These are phyloP conservation scores for Coemansia sp. DNA, from an alignment of 192 early-diverging fungal genomes.

Conservation along the genomic window DNA sequence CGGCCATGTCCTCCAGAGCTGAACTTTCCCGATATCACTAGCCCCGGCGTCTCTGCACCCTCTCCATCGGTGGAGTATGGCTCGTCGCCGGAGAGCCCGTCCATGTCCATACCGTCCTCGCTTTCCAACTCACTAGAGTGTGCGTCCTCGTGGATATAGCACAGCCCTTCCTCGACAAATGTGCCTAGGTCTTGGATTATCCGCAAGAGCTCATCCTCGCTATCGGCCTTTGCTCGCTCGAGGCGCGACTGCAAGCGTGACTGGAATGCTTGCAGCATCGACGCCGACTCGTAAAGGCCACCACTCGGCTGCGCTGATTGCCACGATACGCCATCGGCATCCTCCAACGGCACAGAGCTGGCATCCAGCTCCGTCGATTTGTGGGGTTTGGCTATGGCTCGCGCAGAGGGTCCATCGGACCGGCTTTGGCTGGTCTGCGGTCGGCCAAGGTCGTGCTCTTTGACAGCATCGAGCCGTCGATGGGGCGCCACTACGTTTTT, in stretches of 20 bases:
- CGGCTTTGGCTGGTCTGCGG: background rate
- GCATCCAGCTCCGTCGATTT: background rate
- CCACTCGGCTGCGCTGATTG: background rate
- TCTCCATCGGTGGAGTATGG: conserved; percentile 8
- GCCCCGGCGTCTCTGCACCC: conserved; percentile 3
- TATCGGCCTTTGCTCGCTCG: conserved; percentile 24
- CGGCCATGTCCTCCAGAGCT: conserved; percentile 1
- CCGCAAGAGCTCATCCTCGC: conserved; percentile 32
- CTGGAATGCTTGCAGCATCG: conserved; percentile 16
- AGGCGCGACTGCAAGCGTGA: conserved; percentile 16
- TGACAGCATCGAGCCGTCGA: conserved; percentile 27
- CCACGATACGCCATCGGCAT: too few relatives aligned
- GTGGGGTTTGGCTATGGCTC: background rate
- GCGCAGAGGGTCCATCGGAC: background rate
- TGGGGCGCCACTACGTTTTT: conserved; percentile 4
- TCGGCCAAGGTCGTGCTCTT: conserved; percentile 20
- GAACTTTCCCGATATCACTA: conserved; percentile 1
- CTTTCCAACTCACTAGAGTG: background rate
- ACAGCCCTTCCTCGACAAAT: conserved; percentile 44
- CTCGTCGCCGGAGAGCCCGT: background rate
- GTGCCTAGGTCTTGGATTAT: conserved; percentile 31
- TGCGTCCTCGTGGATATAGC: conserved; percentile 33
- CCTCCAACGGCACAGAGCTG: too few relatives aligned
- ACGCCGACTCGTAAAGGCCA: conserved; percentile 14
- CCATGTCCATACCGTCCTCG: background rate